Evolutionary conservation across 2,329 filamentous ascomycete genomes (phyloP).

Genomic region (Aaosphaeria pasadenensis): DNA sequence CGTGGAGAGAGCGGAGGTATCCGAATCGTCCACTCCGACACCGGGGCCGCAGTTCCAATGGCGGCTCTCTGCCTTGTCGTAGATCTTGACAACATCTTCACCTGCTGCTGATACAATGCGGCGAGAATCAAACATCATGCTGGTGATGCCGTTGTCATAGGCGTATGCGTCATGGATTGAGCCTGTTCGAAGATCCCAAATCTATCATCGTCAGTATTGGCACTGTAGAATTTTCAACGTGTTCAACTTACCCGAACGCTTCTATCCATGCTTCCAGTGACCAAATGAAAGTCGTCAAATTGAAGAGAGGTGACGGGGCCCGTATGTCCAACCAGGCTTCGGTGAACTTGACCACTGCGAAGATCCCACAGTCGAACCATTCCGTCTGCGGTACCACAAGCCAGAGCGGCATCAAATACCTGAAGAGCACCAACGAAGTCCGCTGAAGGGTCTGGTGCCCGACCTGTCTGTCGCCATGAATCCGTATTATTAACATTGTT

Average conservation of each 20-base stretch:
- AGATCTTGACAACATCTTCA: conserved; percentile 94
- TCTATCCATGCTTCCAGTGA: conserved; percentile 88
- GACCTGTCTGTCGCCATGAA: conserved; percentile 69
- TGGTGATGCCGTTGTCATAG: conserved; percentile 86
- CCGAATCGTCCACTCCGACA: conserved; percentile 57
- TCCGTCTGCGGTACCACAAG: conserved; percentile 94
- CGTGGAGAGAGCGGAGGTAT: conserved; percentile 51
- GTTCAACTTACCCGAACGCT: conserved; percentile 78
- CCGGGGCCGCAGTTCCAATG: conserved; percentile 97
- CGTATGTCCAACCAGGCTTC: conserved; percentile 92
- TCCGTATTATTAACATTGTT: conserved; percentile 56
- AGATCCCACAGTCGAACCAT: conserved; percentile 98
- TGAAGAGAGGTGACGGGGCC: conserved; percentile 91
- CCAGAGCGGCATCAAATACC: conserved; percentile 92
- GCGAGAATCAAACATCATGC: conserved; percentile 94
- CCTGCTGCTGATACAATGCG: conserved; percentile 88
- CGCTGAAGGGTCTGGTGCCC: conserved; percentile 64
- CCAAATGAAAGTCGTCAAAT: conserved; percentile 92
- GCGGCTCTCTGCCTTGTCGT: conserved; percentile 92
- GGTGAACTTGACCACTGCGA: conserved; percentile 92
- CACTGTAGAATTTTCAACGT: not conserved
- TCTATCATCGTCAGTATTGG: conserved; percentile 55
- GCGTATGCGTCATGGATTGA: conserved; percentile 95
- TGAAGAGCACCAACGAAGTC: conserved; percentile 95
- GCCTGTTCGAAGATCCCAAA: conserved; percentile 96